Base-by-base conservation (phyloP, 257 asterid genomes). In the Nicotiana otophora region DNA sequence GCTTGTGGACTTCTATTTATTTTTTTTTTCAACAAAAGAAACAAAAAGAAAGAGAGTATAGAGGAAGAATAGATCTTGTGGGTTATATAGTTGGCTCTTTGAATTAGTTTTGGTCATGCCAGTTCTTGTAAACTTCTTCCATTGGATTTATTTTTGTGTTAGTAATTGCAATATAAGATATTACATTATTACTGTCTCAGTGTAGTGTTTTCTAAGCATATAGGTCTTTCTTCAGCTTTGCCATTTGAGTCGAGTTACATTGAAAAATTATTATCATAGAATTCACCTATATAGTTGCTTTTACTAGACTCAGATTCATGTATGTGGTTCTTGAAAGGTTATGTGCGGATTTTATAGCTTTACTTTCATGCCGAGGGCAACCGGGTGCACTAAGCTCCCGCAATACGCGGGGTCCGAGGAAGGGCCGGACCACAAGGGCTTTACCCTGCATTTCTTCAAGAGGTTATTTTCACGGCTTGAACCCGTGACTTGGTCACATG, bases 121-220 rank as follows among this genome's bases (percentile, higher is more conserved):
- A 80, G 87, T 86, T 82, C 15, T 81, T 75, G 81, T 74, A 61
- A 83, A 81, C 55, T 81, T 61, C 81, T 48, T 86, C 63, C 61
- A 15, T 75, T 51, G 46, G 90, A 90, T 92, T 94, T 90, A 91
- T 91, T 92, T 87, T 87, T 89, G 88, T 92, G 91, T 87, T 88
- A 63, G 88, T 87, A 84, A 82, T 80, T 83, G 34, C 82, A 85
- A 89, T 87, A 91, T 87, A 91, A 84, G 72, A 82, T 85, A 68
- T 86, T 81, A 42, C 12, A 42, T 26, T 85, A 7, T 79, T 48
- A 69, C 77, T 82, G 36, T 42, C 65, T 78, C 77, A 70, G 54
- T 76, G 72, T 53, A 23, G 15, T 20, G 53, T 2, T 74, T 46
- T 72, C 36, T 23, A 12, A 23, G 64, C 28, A 19, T 61, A 61